Base-by-base conservation (phyloP, 257 asterid species). In the Nicotiana sylvestris region DNA sequence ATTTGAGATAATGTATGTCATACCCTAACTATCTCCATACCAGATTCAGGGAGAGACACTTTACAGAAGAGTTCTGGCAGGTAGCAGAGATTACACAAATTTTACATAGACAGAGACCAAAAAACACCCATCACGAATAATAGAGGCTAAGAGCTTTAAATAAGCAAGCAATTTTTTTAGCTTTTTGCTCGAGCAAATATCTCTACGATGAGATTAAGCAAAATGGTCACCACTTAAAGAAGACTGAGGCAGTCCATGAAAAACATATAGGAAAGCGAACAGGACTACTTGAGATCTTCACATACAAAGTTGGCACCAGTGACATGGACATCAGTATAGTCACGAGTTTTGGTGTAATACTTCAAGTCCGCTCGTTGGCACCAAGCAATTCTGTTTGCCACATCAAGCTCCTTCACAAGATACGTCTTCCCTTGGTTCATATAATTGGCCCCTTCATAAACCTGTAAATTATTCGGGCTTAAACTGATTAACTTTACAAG, bases 361-460 rank as follows among this genome's bases (percentile, higher is more conserved):
- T 94, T 89, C 87, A 96, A 51, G 90, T 91, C 96, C 55, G 97
- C 98, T 86, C 43, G 92, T 81, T 92, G 95, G 92, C 99, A 96
- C 96, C 93, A 92, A 88, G 97, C 99, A 88, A 91, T 86, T 93
- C 92, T 96, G 86, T 89, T 85, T 39, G 92, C 87, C 83, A 94
- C 88, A 89, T 96, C 98, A 87, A 96, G 85, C 81, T 89, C 90
- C 83, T 92, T 92, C 82, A 96, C 97, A 69, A 96, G 96, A 89
- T 90, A 94, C 13, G 90, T 91, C 83, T 92, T 93, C 86, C 98
- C 99, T 87, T 96, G 99, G 86, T 96, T 94, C 98, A 96, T 86
- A 85, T 96, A 96, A 61, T 92, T 95, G 25, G 99, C 99, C 87
- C 98, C 99, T 81, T 96, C 99, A 88, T 92, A 94, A 64, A 94